phyloP scores from a whole-genome alignment of 352 stramenopile species.

The Thalassiosira exigua region DNA sequence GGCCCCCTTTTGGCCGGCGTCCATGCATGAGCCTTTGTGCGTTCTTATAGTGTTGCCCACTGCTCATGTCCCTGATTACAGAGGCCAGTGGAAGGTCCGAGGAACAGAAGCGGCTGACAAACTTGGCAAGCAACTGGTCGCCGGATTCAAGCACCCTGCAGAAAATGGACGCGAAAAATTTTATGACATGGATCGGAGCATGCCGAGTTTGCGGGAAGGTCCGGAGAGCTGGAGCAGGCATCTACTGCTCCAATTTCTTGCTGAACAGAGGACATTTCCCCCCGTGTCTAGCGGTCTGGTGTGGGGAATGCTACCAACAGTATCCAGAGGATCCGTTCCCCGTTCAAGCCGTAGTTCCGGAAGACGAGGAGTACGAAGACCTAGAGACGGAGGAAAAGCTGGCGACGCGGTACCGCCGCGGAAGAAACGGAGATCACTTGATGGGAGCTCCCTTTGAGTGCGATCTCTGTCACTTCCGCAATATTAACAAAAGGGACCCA shows the following conservation, averaged over 20 bases:
- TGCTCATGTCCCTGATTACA: background rate
- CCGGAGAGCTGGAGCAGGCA: constrained; percentile 11
- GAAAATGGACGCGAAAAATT: constrained; percentile 16
- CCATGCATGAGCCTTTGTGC: constrained; percentile 36
- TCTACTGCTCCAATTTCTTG: constrained; percentile 63
- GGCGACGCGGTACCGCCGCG: background rate
- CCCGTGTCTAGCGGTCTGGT: constrained; percentile 52
- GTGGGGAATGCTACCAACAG: constrained; percentile 31
- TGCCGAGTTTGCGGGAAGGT: constrained; percentile 31
- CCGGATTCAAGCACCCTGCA: background rate
- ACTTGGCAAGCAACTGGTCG: background rate
- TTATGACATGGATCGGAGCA: constrained; percentile 31
- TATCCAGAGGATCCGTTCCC: constrained; percentile 29
- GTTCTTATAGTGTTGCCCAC: constrained; percentile 44
- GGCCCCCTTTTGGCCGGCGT: background rate
- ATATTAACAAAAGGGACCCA: constrained; percentile 13
- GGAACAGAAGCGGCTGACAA: background rate
- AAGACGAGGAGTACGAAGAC: background rate
- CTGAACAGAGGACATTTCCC: constrained; percentile 17
- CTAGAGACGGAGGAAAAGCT: background rate
- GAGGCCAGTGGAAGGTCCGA: constrained; percentile 8
- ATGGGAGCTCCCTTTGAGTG: constrained; percentile 48
- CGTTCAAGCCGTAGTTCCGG: background rate
- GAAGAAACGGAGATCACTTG: constrained; percentile 35
- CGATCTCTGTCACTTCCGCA: constrained; percentile 43